Evolutionary conservation across 495 filamentous ascomycete species (phyloP), one percentile per base, ranked within the genome.

Genomic region (Evernia prunastri): DNA sequence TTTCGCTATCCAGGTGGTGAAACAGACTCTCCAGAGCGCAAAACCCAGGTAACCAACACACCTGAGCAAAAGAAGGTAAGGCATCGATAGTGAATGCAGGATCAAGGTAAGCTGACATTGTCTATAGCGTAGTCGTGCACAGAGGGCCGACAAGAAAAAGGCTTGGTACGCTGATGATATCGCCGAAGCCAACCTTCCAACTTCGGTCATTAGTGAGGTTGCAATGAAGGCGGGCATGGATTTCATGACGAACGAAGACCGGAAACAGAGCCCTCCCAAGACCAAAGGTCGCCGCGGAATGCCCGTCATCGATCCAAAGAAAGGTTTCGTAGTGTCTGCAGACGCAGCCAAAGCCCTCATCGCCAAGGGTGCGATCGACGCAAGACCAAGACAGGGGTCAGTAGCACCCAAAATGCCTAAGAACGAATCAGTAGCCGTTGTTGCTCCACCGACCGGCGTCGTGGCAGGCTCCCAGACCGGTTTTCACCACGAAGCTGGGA

Each of bases 161-260:
- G 15, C 43, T n/a, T 62, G 60, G 60, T 62, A 62, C 27, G 40
- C 42, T 9, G 60, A 47, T 51, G 40, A 62, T 3, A 62, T 62
- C 17, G 45, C 25, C 2, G 60, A 47, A 37, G 60, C 60, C 6
- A 62, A 62, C 18, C 40, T 62, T 25, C 60, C 60, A 43, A 62
- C 60, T 9, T 53, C 40, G 18, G 18, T 47, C 17, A 47, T 53
- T 36, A 62, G 42, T 47, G 13, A 53, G 36, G 60, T 29, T 10
- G 40, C 47, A 47, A 33, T 62, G n/a, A 47, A 62, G 23, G 60
- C 40, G 25, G 47, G 42, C 23, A 62, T 35, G 37, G 49, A 51
- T 11, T 49, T 51, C 18, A 51, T 20, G 29, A 56, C 35, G 31
- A 39, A 36, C 35, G 60, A 31, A 40, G 40, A 40, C 11, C 36